A percentile compares a stretch with the other conserved stretches of the same genome.
phyloP scores from a whole-genome alignment of 495 filamentous ascomycete species.

The Lentithecium fluviatile region DNA sequence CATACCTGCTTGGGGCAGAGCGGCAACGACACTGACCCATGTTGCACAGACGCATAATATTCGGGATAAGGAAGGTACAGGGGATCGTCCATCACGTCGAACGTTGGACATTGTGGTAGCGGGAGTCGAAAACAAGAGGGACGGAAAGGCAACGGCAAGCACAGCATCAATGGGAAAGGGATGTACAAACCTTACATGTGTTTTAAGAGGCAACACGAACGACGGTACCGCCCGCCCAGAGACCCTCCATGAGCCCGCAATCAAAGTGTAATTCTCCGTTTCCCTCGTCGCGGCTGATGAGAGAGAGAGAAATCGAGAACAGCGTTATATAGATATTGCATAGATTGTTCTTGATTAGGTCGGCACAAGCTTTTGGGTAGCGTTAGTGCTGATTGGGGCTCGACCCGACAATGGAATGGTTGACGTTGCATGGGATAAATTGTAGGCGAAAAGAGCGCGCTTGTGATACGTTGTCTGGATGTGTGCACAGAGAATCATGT shows the following conservation, averaged over 20 bases:
- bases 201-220: conserved; percentile 9
- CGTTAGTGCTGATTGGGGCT: conserved; percentile 21
- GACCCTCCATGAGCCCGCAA: conserved; percentile 18
- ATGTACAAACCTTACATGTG: conserved; percentile 21
- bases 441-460: conserved; percentile 15
- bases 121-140: neutral
- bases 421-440: conserved; percentile 34
- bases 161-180: conserved; percentile 11
- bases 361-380: conserved; percentile 17
- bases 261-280: conserved; percentile 31
- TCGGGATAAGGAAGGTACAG: conserved; percentile 17
- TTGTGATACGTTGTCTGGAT: conserved; percentile 26
- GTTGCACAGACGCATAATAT: conserved; percentile 22
- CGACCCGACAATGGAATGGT: conserved; percentile 22
- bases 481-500: conserved; percentile 8
- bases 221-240: conserved; percentile 10
- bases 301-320: conserved; percentile 21
- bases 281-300: conserved; percentile 26
- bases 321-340: conserved; percentile 21
- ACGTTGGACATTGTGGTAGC: conserved; percentile 9
- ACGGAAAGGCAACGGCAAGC: conserved; percentile 2
- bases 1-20: conserved; percentile 26
- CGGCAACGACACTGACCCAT: conserved; percentile 20
- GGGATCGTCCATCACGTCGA: neutral
- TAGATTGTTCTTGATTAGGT: conserved; percentile 34